These are phyloP conservation scores for Talaromyces sp. DNA, from an alignment of 2,329 filamentous ascomycete genomes.

Conservation along the genomic window DNA sequence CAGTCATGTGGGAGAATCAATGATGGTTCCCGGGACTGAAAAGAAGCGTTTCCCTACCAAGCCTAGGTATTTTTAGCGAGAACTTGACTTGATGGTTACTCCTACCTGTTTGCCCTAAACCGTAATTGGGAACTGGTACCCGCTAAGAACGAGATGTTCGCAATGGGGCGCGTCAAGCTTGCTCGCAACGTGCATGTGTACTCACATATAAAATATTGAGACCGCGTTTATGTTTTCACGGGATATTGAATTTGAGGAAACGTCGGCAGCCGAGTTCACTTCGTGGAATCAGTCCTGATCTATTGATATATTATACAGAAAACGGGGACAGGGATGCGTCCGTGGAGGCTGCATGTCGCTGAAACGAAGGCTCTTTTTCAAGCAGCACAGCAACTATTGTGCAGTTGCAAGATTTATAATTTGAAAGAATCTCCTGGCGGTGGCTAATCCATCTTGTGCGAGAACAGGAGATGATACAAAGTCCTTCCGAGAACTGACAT, in stretches of 20 bases:
- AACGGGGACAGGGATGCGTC: constrained; percentile 15
- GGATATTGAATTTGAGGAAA: constrained; percentile 21
- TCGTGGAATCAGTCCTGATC: constrained; percentile 21
- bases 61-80: too few relatives aligned
- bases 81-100: too few relatives aligned
- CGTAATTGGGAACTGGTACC: too few relatives aligned
- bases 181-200: constrained; percentile 21
- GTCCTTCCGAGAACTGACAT: constrained; percentile 16
- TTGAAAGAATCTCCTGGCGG: constrained; percentile 33
- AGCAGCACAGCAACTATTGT: constrained; percentile 9
- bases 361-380: constrained; percentile 19
- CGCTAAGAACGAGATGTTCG: too few relatives aligned
- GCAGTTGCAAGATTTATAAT: constrained; percentile 6
- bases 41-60: too few relatives aligned
- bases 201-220: constrained; percentile 22
- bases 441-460: constrained; percentile 33
- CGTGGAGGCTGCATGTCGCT: constrained; percentile 19
- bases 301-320: constrained; percentile 21
- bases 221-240: constrained; percentile 20
- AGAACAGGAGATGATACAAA: too few relatives aligned
- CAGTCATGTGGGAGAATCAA: too few relatives aligned
- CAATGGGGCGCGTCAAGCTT: too few relatives aligned
- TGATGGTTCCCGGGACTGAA: too few relatives aligned
- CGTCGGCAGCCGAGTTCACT: constrained; percentile 19
- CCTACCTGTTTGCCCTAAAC: too few relatives aligned